Base-by-base conservation (phyloP, 1,284 basidiomycete species). In the Ceratobasidium sp. region DNA sequence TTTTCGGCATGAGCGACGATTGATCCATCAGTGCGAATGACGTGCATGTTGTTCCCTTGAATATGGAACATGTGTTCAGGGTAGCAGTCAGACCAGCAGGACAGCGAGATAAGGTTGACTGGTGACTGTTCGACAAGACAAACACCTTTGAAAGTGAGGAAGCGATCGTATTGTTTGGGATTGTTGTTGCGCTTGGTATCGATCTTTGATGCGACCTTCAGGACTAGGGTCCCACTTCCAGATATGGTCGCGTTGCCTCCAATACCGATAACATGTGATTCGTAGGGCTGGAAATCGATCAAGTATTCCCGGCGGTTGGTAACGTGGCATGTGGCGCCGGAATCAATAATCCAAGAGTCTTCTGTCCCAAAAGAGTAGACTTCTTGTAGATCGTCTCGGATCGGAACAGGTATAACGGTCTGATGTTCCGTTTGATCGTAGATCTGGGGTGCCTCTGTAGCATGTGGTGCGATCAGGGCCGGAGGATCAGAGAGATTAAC, bases 261-360 rank as follows among this genome's bases (percentile, higher is more conserved):
- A n/a, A 67, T 31, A 50, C 65, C 65, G 19, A 33, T 24, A 8
- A 67, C 33, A 24, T 31, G 1, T 2, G 14, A n/a, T 0, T 29
- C 33, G 29, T 54, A 51, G 5, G 47, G 47, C 9, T 51, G 53
- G 33, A 67, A 53, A 22, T 67, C 56, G 1, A 36, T 11, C 8
- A 67, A n/a, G 22, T 53, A 51, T 31, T 54, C 33, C 3, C 33
- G 48, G 6, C 33, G 19, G 44, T 67, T 67, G 47, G 51, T 54
- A 1, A 67, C 33, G 36, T 67, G 65, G 24, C 48, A 53, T 6
- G 65, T 54, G 14, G 65, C 51, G 36, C 65, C 65, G 17, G 65
- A 67, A 51, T 67, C 51, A 27, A 67, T 56, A 24, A 67, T 54
- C 48, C 51, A 67, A n/a, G 50, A n/a, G 65, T 67, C 36, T n/a